Percentiles rank a stretch among this genome's conserved stretches.
phyloP scores from a whole-genome alignment of 139 green algal genomes.

The Zygnema cylindricum region DNA sequence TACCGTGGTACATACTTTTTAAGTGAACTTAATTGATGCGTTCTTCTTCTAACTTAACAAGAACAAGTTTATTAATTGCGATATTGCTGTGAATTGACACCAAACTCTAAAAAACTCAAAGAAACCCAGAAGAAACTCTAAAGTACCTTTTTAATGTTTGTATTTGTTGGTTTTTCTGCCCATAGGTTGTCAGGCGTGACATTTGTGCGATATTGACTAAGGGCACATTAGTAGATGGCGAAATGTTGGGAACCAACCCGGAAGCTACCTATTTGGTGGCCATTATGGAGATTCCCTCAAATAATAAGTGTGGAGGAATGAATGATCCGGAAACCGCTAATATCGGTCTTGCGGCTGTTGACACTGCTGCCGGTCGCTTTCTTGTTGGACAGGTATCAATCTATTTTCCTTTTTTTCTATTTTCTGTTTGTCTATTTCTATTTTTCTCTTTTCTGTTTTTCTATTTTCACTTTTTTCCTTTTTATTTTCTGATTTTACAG shows the following conservation, averaged over 20 bases:
- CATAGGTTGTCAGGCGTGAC: conserved; percentile 48
- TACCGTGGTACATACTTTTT: no score
- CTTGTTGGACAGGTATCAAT: conserved; percentile 74
- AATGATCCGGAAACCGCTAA: conserved; percentile 12
- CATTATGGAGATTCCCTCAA: conserved; percentile 52
- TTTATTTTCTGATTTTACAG: no score
- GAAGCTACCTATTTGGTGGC: conserved; percentile 65
- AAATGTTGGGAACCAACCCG: conserved; percentile 73
- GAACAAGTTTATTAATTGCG: no score
- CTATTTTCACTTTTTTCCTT: no score
- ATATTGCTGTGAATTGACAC: no score
- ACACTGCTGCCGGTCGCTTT: conserved; percentile 77
- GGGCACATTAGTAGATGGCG: conserved; percentile 87
- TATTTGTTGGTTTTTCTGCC: not conserved
- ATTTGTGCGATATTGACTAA: conserved; percentile 84
- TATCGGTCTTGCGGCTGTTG: conserved; percentile 72
- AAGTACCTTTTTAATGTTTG: conserved; percentile 18
- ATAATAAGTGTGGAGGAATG: conserved; percentile 1
- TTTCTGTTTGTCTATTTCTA: not conserved
- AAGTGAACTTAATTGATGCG: no score
- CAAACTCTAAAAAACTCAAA: no score
- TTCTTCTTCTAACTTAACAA: no score
- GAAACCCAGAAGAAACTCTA: no score
- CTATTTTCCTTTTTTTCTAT: conserved; percentile 33
- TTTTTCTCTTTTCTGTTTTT: no score